Percentiles rank a stretch among this genome's conserved stretches.
phyloP scores from a whole-genome alignment of 768 basidiomycete genomes.

The Candolleomyces eurysporus region DNA sequence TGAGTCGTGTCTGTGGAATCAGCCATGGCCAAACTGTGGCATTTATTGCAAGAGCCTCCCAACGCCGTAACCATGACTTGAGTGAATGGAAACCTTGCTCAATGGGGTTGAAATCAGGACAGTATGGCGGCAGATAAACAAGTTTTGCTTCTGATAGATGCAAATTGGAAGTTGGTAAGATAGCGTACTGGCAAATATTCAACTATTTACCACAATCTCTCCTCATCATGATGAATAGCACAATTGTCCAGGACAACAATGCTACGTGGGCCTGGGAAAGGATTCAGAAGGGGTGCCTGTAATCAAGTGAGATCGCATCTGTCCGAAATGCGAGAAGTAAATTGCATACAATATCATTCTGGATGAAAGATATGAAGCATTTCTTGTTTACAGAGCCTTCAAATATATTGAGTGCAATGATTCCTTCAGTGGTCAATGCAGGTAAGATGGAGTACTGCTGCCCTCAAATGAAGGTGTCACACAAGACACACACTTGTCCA shows the following conservation, averaged over 20 bases:
- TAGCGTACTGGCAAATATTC: neutral
- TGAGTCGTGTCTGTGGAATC: neutral
- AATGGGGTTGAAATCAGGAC: slow-evolving; percentile 16
- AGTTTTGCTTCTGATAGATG: neutral
- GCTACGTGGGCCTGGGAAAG: slow-evolving; percentile 6
- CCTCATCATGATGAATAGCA: slow-evolving; percentile 7
- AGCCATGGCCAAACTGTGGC: neutral
- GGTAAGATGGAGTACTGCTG: slow-evolving; percentile 9
- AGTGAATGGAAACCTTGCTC: slow-evolving; percentile 3
- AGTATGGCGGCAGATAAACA: slow-evolving; percentile 12
- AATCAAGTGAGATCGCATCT: neutral
- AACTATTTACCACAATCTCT: neutral
- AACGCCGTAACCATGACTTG: neutral
- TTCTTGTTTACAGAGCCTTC: slow-evolving; percentile 10
- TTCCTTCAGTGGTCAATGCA: slow-evolving; percentile 5
- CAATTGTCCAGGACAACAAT: slow-evolving; percentile 10
- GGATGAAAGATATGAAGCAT: slow-evolving; percentile 4
- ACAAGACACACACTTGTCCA: neutral
- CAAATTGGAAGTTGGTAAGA: neutral
- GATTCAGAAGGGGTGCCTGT: slow-evolving; percentile 2
- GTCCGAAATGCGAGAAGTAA: too few species aligned
- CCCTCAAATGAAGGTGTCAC: neutral
- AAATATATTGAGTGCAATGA: slow-evolving; percentile 8
- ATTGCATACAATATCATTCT: slow-evolving; percentile 3
- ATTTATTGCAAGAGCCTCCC: neutral